Conservation (phyloP, 1,284 basidiomycete species). For the Phlebopus sp. region DNA sequence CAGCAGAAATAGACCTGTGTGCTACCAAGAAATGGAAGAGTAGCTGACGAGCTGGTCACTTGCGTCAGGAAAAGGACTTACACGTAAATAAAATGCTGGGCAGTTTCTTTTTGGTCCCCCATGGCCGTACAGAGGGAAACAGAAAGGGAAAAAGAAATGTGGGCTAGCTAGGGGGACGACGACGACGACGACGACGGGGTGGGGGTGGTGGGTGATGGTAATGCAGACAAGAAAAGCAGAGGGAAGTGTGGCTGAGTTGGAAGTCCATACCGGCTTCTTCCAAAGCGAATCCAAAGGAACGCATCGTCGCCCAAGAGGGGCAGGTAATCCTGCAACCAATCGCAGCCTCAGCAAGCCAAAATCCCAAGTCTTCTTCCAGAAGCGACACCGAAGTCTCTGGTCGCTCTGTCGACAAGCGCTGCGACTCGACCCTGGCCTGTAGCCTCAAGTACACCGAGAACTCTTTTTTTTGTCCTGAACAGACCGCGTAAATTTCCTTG, state of each 20-base stretch:
- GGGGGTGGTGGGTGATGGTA: slow-evolving; percentile 5
- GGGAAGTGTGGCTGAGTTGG: slow-evolving; percentile 16
- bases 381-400: slow-evolving; percentile 16
- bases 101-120: slow-evolving; percentile 40
- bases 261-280: slow-evolving; percentile 27
- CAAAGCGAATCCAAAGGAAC: slow-evolving; percentile 21
- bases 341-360: slow-evolving; percentile 25
- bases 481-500: not conserved
- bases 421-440: not conserved
- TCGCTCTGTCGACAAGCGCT: not conserved
- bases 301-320: slow-evolving; percentile 12
- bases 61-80: slow-evolving; percentile 27
- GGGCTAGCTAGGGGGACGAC: slow-evolving; percentile 3
- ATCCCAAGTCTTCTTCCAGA: slow-evolving; percentile 29
- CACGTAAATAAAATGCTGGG: slow-evolving; percentile 52
- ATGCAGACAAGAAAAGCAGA: slow-evolving; percentile 19
- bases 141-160: slow-evolving; percentile 7
- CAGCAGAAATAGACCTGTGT: slow-evolving; percentile 82
- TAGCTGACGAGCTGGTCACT: not conserved
- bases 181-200: too few species aligned
- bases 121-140: slow-evolving; percentile 22
- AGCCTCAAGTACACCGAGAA: not conserved
- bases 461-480: too few species aligned
- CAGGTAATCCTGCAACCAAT: not conserved
- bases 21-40: slow-evolving; percentile 29